Evolutionary conservation across 345 rosid genomes (phyloP).

Genomic region (Eucalyptus polyanthemos): DNA sequence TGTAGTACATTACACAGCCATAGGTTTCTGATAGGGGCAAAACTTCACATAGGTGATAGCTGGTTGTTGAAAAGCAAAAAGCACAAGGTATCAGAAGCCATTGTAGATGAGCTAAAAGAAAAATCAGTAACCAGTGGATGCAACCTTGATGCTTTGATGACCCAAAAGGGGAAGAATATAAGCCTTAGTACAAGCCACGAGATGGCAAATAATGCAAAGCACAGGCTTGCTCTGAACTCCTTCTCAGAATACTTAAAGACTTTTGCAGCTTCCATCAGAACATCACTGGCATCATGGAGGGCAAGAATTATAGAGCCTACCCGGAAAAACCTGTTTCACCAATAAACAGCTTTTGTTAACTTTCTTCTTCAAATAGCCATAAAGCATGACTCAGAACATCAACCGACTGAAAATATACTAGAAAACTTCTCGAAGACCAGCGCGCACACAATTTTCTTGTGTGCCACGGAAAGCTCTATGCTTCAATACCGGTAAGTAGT

Average conservation of each 20-base stretch:
- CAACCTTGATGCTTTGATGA: slow-evolving; percentile 71
- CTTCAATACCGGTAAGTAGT: not conserved
- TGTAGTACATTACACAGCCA: slow-evolving; percentile 38
- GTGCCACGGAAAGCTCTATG: not conserved
- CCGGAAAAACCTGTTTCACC: slow-evolving; percentile 51
- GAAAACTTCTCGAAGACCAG: not conserved
- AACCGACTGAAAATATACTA: not conserved
- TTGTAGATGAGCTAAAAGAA: not conserved
- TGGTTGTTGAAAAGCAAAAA: slow-evolving; percentile 1
- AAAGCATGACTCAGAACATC: not conserved
- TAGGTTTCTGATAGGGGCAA: slow-evolving; percentile 40
- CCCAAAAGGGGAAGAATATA: slow-evolving; percentile 90
- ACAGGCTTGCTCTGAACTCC: slow-evolving; percentile 89
- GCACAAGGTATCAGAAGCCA: not conserved
- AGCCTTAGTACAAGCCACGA: slow-evolving; percentile 89
- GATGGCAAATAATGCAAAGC: slow-evolving; percentile 78
- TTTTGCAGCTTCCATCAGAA: slow-evolving; percentile 89
- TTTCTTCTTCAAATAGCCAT: not conserved
- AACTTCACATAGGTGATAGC: slow-evolving; percentile 29
- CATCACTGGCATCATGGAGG: slow-evolving; percentile 89
- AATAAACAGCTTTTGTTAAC: not conserved
- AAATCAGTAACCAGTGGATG: not conserved
- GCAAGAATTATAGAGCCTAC: slow-evolving; percentile 80
- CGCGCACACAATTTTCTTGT: not conserved
- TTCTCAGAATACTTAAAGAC: slow-evolving; percentile 74